A percentile compares a stretch with the other conserved stretches of the same genome.
These are phyloP conservation scores for Myxozyma sirexii DNA, from an alignment of 805 yeast species.

Conservation along the genomic window DNA sequence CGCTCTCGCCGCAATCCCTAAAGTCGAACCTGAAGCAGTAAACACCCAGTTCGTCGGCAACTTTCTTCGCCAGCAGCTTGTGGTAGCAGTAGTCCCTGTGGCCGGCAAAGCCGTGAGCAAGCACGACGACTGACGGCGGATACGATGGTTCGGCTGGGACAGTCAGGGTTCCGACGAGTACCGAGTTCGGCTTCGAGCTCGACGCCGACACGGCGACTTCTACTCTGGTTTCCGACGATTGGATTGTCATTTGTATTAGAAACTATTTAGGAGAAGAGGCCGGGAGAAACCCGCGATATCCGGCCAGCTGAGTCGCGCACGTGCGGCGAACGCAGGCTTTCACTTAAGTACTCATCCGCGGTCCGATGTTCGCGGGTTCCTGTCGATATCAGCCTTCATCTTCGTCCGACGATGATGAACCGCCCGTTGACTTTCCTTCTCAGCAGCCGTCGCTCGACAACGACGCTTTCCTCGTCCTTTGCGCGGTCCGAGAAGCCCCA, in stretches of 20 bases:
- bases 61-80: constrained; percentile 57
- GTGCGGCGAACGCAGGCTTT: too few relatives aligned
- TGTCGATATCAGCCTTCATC: background rate
- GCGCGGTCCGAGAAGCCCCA: background rate
- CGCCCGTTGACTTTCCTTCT: background rate
- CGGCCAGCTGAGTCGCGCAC: too few relatives aligned
- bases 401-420: background rate
- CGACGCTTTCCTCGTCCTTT: background rate
- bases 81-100: constrained; percentile 82
- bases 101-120: constrained; percentile 85
- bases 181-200: constrained; percentile 13
- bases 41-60: constrained; percentile 60
- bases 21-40: constrained; percentile 79
- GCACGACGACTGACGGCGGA: constrained; percentile 50
- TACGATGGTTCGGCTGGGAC: constrained; percentile 10
- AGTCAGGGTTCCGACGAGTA: constrained; percentile 22
- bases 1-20: constrained; percentile 81
- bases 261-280: too few relatives aligned
- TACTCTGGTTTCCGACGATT: constrained; percentile 3
- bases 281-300: too few relatives aligned
- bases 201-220: constrained; percentile 13
- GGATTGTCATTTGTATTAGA: too few relatives aligned
- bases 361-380: too few relatives aligned
- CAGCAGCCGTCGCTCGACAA: background rate
- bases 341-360: too few relatives aligned